Base-by-base conservation (phyloP, 371 early-diverging fungal genomes). In the Zychaea mexicana region DNA sequence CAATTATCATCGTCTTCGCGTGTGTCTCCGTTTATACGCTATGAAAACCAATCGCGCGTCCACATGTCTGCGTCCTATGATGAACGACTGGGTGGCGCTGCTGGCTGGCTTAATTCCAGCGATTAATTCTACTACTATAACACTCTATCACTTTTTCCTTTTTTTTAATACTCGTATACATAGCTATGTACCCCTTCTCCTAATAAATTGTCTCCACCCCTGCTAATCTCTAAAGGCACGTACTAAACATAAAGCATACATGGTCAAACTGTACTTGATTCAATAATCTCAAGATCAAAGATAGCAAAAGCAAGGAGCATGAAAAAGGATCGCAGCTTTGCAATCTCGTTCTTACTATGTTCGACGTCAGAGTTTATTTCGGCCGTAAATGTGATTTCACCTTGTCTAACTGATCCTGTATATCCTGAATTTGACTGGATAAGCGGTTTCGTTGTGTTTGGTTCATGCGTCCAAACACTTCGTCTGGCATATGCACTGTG, bases 61-160 rank as follows among this genome's bases (percentile, higher is more conserved):
- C 66, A 65, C 52, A 17, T 80, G 45, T 80, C 81, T 2, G 67
- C 74, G 17, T 80, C 81, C 1, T 80, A 80, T 62, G 81, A 80
- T 57, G 81, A 76, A 24, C 65, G 80, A 26, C 27, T 73, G 26
- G 71, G 62, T 55, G 56, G 56, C 19, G 24, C 36, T 31, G 24
- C 36, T 31, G 32, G 32, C 24, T 55, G 55, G 55, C 39, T 28
- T 13, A 45, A 58, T 38, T 28, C 28, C 45, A 39, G 39, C 38
- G 15, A 36, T 45, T 28, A 39, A 38, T 17, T 28, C 22, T 32
- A 30, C n/a, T 2, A 24, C 17, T 26, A 53, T 5, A 10, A 10
- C n/a, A n/a, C n/a, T n/a, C n/a, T n/a, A 53, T 21, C 5, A 15
- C 22, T 24, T n/a, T 32, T 38, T 33, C 21, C n/a, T 57, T 30